Evolutionary conservation across 345 rosid species (phyloP).

Genomic region (Syzygium aromaticum): DNA sequence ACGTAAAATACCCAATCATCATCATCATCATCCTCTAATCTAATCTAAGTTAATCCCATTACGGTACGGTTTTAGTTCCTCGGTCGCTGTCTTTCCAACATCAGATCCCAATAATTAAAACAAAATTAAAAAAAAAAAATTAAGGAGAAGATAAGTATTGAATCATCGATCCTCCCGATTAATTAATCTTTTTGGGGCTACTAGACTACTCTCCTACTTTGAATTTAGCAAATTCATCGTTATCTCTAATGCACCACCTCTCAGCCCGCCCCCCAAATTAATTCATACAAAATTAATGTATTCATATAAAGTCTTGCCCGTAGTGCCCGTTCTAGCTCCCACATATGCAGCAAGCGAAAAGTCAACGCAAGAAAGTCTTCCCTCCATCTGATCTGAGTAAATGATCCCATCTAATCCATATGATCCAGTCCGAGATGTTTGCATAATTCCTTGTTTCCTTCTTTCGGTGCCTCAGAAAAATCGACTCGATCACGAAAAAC

Average conservation of each 20-base stretch:
- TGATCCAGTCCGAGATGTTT: background rate
- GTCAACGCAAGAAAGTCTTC: background rate
- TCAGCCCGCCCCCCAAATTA: background rate
- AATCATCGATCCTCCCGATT: background rate
- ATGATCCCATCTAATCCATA: background rate
- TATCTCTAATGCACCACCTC: background rate
- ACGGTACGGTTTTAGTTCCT: background rate
- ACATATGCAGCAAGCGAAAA: background rate
- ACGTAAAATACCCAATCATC: background rate
- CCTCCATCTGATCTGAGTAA: background rate
- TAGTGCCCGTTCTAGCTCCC: background rate
- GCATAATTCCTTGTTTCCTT: background rate
- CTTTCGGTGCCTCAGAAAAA: background rate
- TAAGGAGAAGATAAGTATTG: background rate
- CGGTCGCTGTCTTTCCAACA: background rate
- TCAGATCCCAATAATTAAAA: background rate
- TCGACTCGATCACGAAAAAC: fast-evolving
- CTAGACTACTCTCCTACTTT: background rate
- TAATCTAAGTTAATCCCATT: background rate
- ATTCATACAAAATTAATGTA: background rate
- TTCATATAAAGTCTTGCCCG: background rate
- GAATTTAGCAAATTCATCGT: background rate
- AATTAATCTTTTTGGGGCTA: background rate
- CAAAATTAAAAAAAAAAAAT: background rate
- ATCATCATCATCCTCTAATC: background rate